Conservation (phyloP, 345 rosid species). For the Passiflora organensis region DNA sequence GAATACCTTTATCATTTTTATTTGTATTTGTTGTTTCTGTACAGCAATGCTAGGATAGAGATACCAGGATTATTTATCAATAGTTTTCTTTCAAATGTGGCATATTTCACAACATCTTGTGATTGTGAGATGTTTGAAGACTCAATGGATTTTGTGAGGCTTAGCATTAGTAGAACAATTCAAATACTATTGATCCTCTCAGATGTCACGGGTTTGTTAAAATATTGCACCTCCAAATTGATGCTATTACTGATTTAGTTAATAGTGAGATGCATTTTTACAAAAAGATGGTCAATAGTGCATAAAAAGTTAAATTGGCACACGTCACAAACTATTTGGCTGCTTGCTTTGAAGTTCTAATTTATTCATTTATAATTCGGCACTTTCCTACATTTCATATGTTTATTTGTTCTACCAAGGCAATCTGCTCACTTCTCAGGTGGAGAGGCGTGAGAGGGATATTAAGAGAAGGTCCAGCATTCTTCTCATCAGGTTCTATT, state of each 20-base stretch:
- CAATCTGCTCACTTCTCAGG: slow-evolving; percentile 43
- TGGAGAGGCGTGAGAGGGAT: slow-evolving; percentile 96
- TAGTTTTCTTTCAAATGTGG: no score
- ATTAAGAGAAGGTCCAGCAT: slow-evolving; percentile 63
- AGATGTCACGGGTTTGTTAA: no score
- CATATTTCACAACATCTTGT: no score
- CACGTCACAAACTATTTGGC: background rate
- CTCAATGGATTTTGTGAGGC: no score
- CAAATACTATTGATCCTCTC: no score
- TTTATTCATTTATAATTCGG: background rate
- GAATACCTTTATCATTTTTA: no score
- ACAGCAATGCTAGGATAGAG: no score
- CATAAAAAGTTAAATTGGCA: background rate
- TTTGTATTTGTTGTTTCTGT: no score
- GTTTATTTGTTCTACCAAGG: background rate
- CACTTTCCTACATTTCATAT: background rate
- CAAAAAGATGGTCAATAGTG: background rate
- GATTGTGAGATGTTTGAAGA: no score
- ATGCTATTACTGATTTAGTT: background rate
- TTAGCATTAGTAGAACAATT: no score
- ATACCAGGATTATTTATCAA: no score
- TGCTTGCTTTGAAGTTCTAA: background rate
- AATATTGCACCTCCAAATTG: no score
- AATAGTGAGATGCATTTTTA: background rate
- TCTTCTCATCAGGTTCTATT: slow-evolving; percentile 68